phyloP scores from a whole-genome alignment of 257 asterid genomes.

The Nicotiana obtusifolia region DNA sequence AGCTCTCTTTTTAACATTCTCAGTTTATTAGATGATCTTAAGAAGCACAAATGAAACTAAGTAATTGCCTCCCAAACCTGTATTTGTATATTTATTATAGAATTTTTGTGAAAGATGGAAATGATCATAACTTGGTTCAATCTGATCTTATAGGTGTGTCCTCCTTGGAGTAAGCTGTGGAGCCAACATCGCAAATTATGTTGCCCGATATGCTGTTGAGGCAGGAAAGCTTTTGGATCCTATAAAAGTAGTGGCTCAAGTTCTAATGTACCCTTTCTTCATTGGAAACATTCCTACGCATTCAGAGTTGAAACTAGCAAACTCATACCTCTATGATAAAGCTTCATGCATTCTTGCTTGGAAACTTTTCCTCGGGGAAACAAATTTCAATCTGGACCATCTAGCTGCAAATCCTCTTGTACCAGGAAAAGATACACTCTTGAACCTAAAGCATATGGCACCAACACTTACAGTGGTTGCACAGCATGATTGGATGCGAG shows the following conservation, averaged over 20 bases:
- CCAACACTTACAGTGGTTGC: slow-evolving; percentile 81
- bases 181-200: slow-evolving; percentile 65
- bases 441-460: slow-evolving; percentile 59
- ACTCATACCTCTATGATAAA: slow-evolving; percentile 71
- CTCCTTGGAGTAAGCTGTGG: slow-evolving; percentile 88
- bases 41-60: background rate
- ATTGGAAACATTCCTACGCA: slow-evolving; percentile 53
- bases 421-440: slow-evolving; percentile 16
- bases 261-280: slow-evolving; percentile 81
- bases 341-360: slow-evolving; percentile 59
- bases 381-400: slow-evolving; percentile 55
- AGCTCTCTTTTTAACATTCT: background rate
- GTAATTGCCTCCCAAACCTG: background rate
- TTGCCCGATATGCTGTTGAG: slow-evolving; percentile 46
- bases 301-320: slow-evolving; percentile 54
- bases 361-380: slow-evolving; percentile 66
- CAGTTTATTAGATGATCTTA: background rate
- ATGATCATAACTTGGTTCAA: background rate
- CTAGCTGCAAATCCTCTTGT: slow-evolving; percentile 70
- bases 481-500: slow-evolving; percentile 87
- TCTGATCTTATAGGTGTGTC: slow-evolving; percentile 53
- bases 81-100: background rate
- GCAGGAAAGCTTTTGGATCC: slow-evolving; percentile 61
- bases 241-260: slow-evolving; percentile 75
- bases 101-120: background rate